Evolutionary conservation across 305 asterid genomes (phyloP), one percentile per base, ranked within the genome.

Genomic region (Caryopteris hybrid): DNA sequence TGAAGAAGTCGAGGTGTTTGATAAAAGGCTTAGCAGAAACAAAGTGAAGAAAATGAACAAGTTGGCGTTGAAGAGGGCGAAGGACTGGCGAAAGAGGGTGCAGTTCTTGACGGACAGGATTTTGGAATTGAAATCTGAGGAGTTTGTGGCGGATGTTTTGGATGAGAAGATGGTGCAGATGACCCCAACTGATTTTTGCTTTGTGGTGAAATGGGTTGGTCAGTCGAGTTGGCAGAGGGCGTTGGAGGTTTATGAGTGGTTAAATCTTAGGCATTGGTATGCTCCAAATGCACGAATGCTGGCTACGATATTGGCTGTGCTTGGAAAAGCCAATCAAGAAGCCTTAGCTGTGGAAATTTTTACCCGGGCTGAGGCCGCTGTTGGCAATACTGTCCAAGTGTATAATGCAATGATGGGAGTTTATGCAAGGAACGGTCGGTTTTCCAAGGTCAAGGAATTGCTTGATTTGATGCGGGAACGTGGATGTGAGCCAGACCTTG

Each of bases 341-440:
- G 76, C 84, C 42, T 62, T 93, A 76, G 99, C 99, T 23, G 81
- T 87, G 57, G 97, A 93, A 84, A 83, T 90, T 12, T 93, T 90
- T 62, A 68, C 78, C 66, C 81, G 97, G 61, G 89, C 84, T 4
- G 92, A 84, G 77, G 60, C 81, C 9, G 61, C 69, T 31, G 78
- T 73, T 53, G 90, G 87, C 2, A 71, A 81, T 58, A 88, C 95
- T 0, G 95, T 90, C 41, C 99, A 93, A 75, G 97, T 93, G 39
- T 90, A 93, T 70, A 93, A 93, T 43, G 91, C 99, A 6, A 90
- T 90, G 91, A 90, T 93, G 99, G 99, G 97, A 4, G 97, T 93
- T 72, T 88, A 90, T 46, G 99, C 96, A 42, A 78, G 97, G 69
- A 90, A 77, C 73, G 96, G 96, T 9, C 79, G 79, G 61, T 90